A percentile compares a stretch with the other conserved stretches of the same genome.
These are phyloP conservation scores for Mortierella sp. DNA, from an alignment of 371 early-diverging fungal species.

Conservation along the genomic window DNA sequence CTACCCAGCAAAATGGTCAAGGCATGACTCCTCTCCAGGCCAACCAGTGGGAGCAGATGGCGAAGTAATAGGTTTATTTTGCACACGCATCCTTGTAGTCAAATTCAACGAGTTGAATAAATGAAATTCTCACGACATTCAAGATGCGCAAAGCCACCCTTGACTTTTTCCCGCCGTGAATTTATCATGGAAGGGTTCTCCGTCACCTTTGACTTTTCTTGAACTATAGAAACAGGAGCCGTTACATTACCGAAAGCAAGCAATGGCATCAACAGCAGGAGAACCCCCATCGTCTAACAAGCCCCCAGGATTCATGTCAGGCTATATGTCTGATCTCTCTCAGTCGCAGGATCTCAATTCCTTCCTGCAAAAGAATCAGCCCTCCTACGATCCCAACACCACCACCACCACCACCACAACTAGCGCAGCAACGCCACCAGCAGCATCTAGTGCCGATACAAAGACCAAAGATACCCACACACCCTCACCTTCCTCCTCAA, in stretches of 20 bases:
- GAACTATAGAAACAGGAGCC: neutral
- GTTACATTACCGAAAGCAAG: neutral
- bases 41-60: constrained; percentile 53
- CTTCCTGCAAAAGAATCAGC: constrained; percentile 53
- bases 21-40: constrained; percentile 48
- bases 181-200: neutral
- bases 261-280: constrained; percentile 36
- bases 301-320: constrained; percentile 49
- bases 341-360: constrained; percentile 50
- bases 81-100: neutral
- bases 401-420: constrained; percentile 7
- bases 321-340: constrained; percentile 50
- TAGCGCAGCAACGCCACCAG: neutral
- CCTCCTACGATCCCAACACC: constrained; percentile 27
- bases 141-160: neutral
- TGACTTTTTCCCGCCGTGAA: neutral
- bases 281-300: constrained; percentile 24
- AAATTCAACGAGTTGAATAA: neutral
- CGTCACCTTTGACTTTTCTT: neutral
- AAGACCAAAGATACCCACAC: neutral
- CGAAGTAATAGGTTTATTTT: constrained; percentile 21
- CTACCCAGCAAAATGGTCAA: constrained; percentile 42
- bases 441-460: neutral
- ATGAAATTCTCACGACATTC: neutral
- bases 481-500: neutral